A percentile compares a stretch with the other conserved stretches of the same genome.
These are phyloP conservation scores for Fusarium sp. DNA, from an alignment of 2,329 filamentous ascomycete species.

Conservation along the genomic window DNA sequence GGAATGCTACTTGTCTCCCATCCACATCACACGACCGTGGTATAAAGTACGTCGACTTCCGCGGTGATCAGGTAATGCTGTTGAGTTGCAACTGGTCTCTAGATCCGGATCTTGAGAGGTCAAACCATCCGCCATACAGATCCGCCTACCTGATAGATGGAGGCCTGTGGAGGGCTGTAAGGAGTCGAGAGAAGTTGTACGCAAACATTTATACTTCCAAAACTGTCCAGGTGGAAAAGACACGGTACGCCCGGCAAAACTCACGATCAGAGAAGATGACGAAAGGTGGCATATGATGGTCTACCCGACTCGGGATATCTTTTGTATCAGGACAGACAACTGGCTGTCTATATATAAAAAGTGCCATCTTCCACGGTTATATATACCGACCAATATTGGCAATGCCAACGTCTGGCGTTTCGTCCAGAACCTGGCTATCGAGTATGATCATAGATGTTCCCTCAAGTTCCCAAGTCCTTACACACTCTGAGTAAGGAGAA, in stretches of 20 bases:
- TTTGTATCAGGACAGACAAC: background rate
- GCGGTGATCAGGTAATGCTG: too few relatives aligned
- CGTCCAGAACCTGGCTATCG: background rate
- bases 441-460: background rate
- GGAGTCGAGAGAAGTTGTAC: background rate
- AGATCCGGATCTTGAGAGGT: accelerated
- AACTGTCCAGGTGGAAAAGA: background rate
- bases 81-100: background rate
- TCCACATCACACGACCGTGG: too few relatives aligned
- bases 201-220: background rate
- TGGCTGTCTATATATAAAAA: background rate
- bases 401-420: background rate
- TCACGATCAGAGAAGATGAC: too few relatives aligned
- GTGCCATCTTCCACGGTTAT: background rate
- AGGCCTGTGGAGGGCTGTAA: constrained; percentile 1
- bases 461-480: background rate
- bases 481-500: background rate
- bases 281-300: background rate
- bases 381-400: background rate
- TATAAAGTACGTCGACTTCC: background rate
- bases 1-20: background rate
- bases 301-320: background rate
- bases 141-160: background rate
- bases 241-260: accelerated
- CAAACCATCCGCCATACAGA: background rate